Evolutionary conservation across 1,284 basidiomycete species (phyloP).

Genomic region (Athelia psychrophila): DNA sequence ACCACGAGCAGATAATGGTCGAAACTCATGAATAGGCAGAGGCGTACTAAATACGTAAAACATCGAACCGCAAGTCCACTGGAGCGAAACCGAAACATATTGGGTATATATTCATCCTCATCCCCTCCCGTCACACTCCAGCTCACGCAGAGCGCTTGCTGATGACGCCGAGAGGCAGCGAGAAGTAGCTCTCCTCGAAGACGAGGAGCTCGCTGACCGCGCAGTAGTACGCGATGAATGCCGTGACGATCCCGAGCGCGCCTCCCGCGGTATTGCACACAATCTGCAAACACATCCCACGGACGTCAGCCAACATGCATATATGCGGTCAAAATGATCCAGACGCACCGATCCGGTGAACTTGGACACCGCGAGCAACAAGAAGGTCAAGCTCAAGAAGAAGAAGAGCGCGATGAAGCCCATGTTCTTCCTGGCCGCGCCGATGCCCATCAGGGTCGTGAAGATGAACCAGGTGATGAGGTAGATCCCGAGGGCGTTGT

Average conservation of each 20-base stretch:
- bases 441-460: slow-evolving; percentile 31
- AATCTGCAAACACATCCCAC: neutral
- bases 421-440: slow-evolving; percentile 62
- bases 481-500: slow-evolving; percentile 63
- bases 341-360: slow-evolving; percentile 26
- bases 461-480: slow-evolving; percentile 41
- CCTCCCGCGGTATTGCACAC: slow-evolving; percentile 60
- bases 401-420: slow-evolving; percentile 71
- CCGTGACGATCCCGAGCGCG: slow-evolving; percentile 66
- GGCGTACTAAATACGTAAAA: too few species aligned
- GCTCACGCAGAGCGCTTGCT: neutral
- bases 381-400: slow-evolving; percentile 66
- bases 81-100: too few species aligned
- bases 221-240: slow-evolving; percentile 67
- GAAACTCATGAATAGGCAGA: too few species aligned
- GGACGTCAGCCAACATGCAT: too few species aligned
- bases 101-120: too few species aligned
- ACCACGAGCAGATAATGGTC: too few species aligned
- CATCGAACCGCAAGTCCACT: too few species aligned
- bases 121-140: too few species aligned
- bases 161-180: neutral
- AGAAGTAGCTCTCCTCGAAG: slow-evolving; percentile 31
- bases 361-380: slow-evolving; percentile 49
- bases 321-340: neutral
- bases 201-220: slow-evolving; percentile 61